Evolutionary conservation across 1,139 yeast genomes (phyloP).

Genomic region (Kurtzmaniella natalensis): DNA sequence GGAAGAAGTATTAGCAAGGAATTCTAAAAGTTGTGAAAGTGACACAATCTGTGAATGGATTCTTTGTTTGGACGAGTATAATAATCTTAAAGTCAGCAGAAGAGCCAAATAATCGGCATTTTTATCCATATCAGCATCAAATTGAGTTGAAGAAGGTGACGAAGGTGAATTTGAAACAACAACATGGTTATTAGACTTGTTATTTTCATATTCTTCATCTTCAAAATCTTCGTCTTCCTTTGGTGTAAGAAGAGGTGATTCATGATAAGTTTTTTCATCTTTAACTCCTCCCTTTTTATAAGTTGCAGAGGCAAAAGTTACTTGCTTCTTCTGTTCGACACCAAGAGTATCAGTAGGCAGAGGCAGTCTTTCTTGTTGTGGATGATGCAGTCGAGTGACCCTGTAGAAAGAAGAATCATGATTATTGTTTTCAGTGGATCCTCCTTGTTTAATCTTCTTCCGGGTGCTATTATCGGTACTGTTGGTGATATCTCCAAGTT

Average conservation of each 20-base stretch:
- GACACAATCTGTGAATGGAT: constrained; percentile 31
- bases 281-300: constrained; percentile 11
- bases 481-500: constrained; percentile 34
- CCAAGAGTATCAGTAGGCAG: constrained; percentile 19
- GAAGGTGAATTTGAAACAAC: neutral
- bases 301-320: constrained; percentile 16
- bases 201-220: constrained; percentile 9
- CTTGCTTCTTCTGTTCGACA: constrained; percentile 13
- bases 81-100: constrained; percentile 30
- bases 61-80: constrained; percentile 18
- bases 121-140: constrained; percentile 16
- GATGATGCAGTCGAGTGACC: constrained; percentile 6
- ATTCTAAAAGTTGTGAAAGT: constrained; percentile 23
- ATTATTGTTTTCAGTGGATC: constrained; percentile 5
- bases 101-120: constrained; percentile 41
- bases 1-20: constrained; percentile 13
- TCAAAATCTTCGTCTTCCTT: constrained; percentile 29
- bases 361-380: constrained; percentile 23
- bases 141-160: neutral
- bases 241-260: constrained; percentile 40
- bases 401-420: no score
- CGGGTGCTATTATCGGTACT: constrained; percentile 11
- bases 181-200: neutral
- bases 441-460: constrained; percentile 7
- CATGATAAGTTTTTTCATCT: constrained; percentile 24